phyloP scores from a whole-genome alignment of 2,329 filamentous ascomycete species.

The Huntiella omanensis region DNA sequence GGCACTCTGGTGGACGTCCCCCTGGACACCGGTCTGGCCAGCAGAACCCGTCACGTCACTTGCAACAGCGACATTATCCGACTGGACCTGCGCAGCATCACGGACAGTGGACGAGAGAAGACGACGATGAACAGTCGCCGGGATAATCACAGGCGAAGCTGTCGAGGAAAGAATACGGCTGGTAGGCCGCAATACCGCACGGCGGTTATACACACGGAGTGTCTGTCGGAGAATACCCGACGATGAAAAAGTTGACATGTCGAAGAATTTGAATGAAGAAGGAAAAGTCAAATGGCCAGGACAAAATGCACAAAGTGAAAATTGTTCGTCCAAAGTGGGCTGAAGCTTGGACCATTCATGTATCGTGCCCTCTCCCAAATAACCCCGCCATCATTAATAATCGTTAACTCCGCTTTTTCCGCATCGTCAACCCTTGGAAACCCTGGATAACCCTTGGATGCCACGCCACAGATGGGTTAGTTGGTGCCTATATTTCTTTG shows the following conservation, averaged over 20 bases:
- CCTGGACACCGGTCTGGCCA: slow-evolving; percentile 5
- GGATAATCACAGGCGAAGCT: no score
- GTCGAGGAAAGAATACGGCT: no score
- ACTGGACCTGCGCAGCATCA: slow-evolving; percentile 59
- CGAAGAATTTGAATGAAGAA: slow-evolving; percentile 5
- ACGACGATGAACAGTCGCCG: no score
- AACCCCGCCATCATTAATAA: slow-evolving; percentile 1
- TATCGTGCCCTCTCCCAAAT: slow-evolving; percentile 2
- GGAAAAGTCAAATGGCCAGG: slow-evolving; percentile 1
- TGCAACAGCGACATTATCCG: slow-evolving; percentile 54
- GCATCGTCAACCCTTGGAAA: no score
- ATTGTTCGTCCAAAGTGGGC: slow-evolving; percentile 4
- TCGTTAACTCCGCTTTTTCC: background rate
- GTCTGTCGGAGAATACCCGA: slow-evolving; percentile 53
- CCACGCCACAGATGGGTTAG: no score
- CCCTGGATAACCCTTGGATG: no score
- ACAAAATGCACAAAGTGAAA: slow-evolving; percentile 5
- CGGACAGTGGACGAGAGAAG: slow-evolving; percentile 77
- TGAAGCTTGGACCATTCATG: slow-evolving; percentile 10
- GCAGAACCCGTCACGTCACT: background rate
- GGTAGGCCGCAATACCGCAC: slow-evolving; percentile 18
- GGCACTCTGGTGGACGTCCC: slow-evolving; percentile 9
- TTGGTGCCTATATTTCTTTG: no score
- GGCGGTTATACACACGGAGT: slow-evolving; percentile 33
- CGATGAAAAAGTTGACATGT: slow-evolving; percentile 48